Evolutionary conservation across 1,284 basidiomycete species (phyloP).

Genomic region (Acaromyces ingoldii): DNA sequence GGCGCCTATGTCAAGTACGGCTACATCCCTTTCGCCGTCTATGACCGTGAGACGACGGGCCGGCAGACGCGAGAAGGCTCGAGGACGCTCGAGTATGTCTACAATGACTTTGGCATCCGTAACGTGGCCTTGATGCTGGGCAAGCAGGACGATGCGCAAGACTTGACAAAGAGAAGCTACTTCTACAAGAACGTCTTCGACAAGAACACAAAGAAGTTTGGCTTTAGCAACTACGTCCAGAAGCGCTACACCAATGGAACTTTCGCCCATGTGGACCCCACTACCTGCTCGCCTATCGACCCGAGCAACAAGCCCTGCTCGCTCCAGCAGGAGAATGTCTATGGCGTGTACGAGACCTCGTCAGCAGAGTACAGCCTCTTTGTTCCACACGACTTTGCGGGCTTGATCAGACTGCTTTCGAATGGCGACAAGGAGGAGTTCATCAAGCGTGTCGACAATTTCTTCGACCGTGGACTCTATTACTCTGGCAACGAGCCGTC

Average conservation of each 20-base stretch:
- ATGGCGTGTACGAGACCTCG: slow-evolving; percentile 32
- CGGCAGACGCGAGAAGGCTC: slow-evolving; percentile 35
- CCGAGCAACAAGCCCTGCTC: slow-evolving; percentile 22
- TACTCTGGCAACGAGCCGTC: slow-evolving; percentile 39
- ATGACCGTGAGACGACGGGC: slow-evolving; percentile 31
- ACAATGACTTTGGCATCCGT: slow-evolving; percentile 56
- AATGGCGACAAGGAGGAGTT: slow-evolving; percentile 22
- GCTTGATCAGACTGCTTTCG: slow-evolving; percentile 30
- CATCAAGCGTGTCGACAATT: slow-evolving; percentile 33
- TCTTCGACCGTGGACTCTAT: slow-evolving; percentile 33
- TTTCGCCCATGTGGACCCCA: slow-evolving; percentile 27
- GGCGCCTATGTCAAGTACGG: slow-evolving; percentile 21
- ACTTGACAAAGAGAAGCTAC: slow-evolving; percentile 12
- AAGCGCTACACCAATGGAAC: slow-evolving; percentile 30
- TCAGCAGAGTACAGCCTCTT: slow-evolving; percentile 41
- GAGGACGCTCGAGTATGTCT: slow-evolving; percentile 49
- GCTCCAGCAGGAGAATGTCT: slow-evolving; percentile 33
- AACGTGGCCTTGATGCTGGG: slow-evolving; percentile 25
- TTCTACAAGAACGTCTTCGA: slow-evolving; percentile 41
- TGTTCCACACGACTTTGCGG: slow-evolving; percentile 34
- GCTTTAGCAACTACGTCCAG: slow-evolving; percentile 34
- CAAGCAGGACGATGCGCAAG: slow-evolving; percentile 13
- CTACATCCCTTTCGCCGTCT: slow-evolving; percentile 33
- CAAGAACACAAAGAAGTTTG: slow-evolving; percentile 15
- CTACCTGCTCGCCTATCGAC: slow-evolving; percentile 33